Base-by-base conservation (phyloP, 2,329 filamentous ascomycete species). In the Sporothrix euskadiensis region DNA sequence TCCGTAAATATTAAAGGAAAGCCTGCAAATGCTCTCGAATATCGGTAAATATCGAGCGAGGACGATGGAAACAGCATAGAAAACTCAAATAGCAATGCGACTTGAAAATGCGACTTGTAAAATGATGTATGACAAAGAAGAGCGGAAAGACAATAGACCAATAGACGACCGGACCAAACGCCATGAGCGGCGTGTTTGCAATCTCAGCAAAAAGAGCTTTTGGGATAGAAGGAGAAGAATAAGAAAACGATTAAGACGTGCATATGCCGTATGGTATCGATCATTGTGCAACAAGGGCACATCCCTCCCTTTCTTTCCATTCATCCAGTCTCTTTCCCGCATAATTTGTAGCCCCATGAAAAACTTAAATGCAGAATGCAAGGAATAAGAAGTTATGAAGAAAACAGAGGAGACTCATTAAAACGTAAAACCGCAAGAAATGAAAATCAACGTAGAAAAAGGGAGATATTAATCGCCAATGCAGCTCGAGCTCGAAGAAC, bases 191-290 rank as follows among this genome's bases (percentile, higher is more conserved):
- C 39, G 30, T 19, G n/a, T 12, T 56, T 59, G 44, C 70, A 72
- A 66, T 72, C 70, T 66, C 30, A 72, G 47, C 32, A 41, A 41
- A 49, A 49, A 44, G 4, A 4, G 16, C 26, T 70, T 70, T 71
- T 57, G 68, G 52, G 32, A 47, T 35, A 52, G 68, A 47, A 32
- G 12, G 32, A 19, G 47, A 4, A 19, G 49, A 66, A 54, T n/a
- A 54, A 41, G 41, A 39, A 44, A 44, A 57, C 16, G n/a, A 39
- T 47, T 59, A 47, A 66, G 41, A 14, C 54, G 65, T 30, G 39
- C 35, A n/a, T 44, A 14, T 59, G 22, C 44, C 69, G n/a, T 47
- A 47, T 71, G 19, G 16, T 54, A 54, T 69, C 30, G 7, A n/a
- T 54, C 6, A 54, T 19, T 19, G 56, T 61, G 12, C 16, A 59